These are phyloP conservation scores for Talaromyces piceae DNA, from an alignment of 2,329 filamentous ascomycete species.

Conservation along the genomic window DNA sequence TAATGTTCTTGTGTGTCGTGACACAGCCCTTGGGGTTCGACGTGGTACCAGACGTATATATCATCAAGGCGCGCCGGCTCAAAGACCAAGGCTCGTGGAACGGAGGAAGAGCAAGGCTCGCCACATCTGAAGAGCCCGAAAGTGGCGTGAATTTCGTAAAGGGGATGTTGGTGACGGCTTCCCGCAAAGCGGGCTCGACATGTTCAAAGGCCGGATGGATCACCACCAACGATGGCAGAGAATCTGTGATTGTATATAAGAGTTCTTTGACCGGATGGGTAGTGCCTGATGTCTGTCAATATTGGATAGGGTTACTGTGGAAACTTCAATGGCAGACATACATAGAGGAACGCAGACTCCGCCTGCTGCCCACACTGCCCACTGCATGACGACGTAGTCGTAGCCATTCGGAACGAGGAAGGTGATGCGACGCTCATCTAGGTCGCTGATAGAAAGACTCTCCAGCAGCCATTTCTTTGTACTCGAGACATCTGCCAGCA, in stretches of 20 bases:
- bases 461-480: conserved; percentile 31
- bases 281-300: conserved; percentile 29
- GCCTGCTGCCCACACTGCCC: conserved; percentile 39
- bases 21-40: conserved; percentile 38
- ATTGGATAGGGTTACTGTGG: background rate
- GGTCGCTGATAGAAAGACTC: conserved; percentile 20
- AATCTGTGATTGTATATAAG: conserved; percentile 36
- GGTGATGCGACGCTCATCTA: conserved; percentile 33
- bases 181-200: conserved; percentile 24
- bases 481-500: conserved; percentile 31
- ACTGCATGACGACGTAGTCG: conserved; percentile 36
- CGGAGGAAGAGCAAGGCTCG: conserved; percentile 21
- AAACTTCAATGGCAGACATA: conserved; percentile 16
- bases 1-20: conserved; percentile 36
- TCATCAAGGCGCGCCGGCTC: conserved; percentile 32
- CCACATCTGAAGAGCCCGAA: conserved; percentile 12
- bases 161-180: conserved; percentile 20
- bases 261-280: conserved; percentile 37
- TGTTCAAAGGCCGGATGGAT: conserved; percentile 34
- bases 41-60: conserved; percentile 38
- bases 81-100: conserved; percentile 24
- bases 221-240: conserved; percentile 35
- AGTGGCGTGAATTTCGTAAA: conserved; percentile 26
- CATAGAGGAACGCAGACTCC: conserved; percentile 39
- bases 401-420: conserved; percentile 36